Base-by-base conservation (phyloP, 805 yeast genomes). In the Lachancea waltii region DNA sequence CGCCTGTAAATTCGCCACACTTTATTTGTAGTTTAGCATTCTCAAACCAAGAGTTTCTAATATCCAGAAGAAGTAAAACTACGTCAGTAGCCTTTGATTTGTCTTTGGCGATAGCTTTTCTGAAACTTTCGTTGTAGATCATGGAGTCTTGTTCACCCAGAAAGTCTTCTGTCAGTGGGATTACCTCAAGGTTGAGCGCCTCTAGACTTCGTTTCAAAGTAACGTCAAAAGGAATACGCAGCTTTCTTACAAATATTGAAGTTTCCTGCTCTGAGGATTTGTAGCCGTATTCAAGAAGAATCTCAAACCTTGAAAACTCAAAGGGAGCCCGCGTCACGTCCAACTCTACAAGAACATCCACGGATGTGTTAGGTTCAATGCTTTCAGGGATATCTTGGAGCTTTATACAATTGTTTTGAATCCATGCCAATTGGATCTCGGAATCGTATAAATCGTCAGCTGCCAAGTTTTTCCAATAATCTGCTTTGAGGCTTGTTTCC, bases 11-110 rank as follows among this genome's bases (percentile, higher is more conserved):
- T 4, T 62, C 58, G 13, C 58, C 58, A 42, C 64, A 67, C 2
- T 48, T 46, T 8, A 73, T 42, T 2, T 59, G 48, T 3, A 68
- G 52, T 7, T 53, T 48, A 42, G 75, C 58, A 20, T 72, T 70
- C 34, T 79, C 80, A 5, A 73, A 69, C 92, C 95, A 89, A 2
- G 83, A 70, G 56, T 92, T 90, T 46, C 86, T 72, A 41, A 92
- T 60, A 55, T 92, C 97, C 10, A 90, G 51, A 1, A 85, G 68
- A 38, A 83, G 62, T 33, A 82, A 60, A 45, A 81, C 79, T 56
- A 71, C 85, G 34, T 76, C 77, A 3, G 73, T 62, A 35, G 69
- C 56, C 6, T 60, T 62, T 15, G 64, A 40, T 17, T 33, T 37
- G 35, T 50, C 56, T 5, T 13, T 23, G 10, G 26, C 7, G 3